phyloP scores from a whole-genome alignment of 1,284 basidiomycete genomes.

The Ceratobasidium sp. region DNA sequence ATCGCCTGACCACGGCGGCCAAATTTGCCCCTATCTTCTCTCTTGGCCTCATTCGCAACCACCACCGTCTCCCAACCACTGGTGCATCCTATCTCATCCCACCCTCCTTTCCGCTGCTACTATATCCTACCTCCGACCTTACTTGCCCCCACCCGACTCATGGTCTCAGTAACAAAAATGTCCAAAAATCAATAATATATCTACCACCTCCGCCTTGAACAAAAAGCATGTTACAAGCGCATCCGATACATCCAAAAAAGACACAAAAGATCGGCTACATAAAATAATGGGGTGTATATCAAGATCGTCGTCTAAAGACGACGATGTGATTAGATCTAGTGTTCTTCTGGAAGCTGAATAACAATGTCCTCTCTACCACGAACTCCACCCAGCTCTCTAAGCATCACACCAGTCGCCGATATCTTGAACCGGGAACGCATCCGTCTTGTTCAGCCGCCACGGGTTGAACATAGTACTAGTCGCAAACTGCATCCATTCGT shows the following conservation, averaged over 20 bases:
- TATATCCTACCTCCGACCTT: no score
- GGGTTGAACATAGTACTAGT: slow-evolving; percentile 25
- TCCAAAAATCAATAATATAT: no score
- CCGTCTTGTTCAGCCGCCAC: slow-evolving; percentile 33
- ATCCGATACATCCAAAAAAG: neutral
- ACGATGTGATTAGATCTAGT: slow-evolving; percentile 4
- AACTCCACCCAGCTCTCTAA: slow-evolving; percentile 4
- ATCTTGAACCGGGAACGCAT: slow-evolving; percentile 23
- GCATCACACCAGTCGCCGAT: slow-evolving; percentile 42
- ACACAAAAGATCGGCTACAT: slow-evolving; percentile 6
- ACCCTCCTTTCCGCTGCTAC: no score
- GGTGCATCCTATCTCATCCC: no score
- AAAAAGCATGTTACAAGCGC: no score
- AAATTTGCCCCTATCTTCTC: neutral
- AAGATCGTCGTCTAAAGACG: slow-evolving; percentile 18
- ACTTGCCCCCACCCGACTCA: no score
- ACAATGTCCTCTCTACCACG: neutral
- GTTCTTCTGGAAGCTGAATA: neutral
- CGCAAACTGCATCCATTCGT: slow-evolving; percentile 29
- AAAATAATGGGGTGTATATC: neutral
- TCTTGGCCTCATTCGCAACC: neutral
- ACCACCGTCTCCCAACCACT: no score
- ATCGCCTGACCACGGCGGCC: no score
- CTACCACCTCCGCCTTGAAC: no score
- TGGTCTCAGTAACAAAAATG: no score